Evolutionary conservation across 2,329 filamentous ascomycete genomes (phyloP).

Genomic region (Cytospora mali): DNA sequence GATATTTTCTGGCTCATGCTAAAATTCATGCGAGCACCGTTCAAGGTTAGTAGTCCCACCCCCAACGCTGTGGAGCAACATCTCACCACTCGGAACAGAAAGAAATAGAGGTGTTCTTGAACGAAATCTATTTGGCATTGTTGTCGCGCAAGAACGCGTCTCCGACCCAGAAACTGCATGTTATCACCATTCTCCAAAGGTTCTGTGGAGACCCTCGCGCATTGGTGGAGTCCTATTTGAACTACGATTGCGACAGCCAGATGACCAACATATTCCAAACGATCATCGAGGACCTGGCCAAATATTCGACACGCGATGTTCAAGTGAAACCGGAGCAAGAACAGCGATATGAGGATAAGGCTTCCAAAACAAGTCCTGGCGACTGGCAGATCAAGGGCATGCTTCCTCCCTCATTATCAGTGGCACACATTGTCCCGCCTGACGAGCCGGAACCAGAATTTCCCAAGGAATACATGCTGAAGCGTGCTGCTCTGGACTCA

Average conservation of each 20-base stretch:
- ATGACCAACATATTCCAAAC: conserved; percentile 97
- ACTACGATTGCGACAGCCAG: conserved; percentile 95
- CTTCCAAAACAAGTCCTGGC: conserved; percentile 60
- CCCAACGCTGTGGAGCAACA: not conserved
- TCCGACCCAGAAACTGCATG: conserved; percentile 87
- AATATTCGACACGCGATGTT: conserved; percentile 79
- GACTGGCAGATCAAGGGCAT: conserved; percentile 90
- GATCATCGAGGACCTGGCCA: conserved; percentile 90
- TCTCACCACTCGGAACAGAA: conserved; percentile 59
- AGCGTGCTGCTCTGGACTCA: conserved; percentile 84
- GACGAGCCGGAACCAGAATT: conserved; percentile 68
- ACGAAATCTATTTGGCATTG: conserved; percentile 94
- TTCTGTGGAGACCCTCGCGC: conserved; percentile 85
- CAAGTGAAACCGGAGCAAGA: conserved; percentile 76
- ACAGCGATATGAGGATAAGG: conserved; percentile 82
- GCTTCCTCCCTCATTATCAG: conserved; percentile 83
- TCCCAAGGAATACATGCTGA: conserved; percentile 88
- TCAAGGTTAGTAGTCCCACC: conserved; percentile 69
- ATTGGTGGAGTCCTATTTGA: conserved; percentile 92
- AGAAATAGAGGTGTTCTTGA: conserved; percentile 96
- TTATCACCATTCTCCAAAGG: conserved; percentile 81
- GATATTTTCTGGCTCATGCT: conserved; percentile 99
- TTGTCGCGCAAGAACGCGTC: conserved; percentile 86
- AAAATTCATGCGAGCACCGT: conserved; percentile 86
- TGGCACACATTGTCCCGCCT: conserved; percentile 68